Percentiles rank a stretch among this genome's conserved stretches.
phyloP scores from a whole-genome alignment of 495 filamentous ascomycete genomes.

The Aspergillus biplanus region DNA sequence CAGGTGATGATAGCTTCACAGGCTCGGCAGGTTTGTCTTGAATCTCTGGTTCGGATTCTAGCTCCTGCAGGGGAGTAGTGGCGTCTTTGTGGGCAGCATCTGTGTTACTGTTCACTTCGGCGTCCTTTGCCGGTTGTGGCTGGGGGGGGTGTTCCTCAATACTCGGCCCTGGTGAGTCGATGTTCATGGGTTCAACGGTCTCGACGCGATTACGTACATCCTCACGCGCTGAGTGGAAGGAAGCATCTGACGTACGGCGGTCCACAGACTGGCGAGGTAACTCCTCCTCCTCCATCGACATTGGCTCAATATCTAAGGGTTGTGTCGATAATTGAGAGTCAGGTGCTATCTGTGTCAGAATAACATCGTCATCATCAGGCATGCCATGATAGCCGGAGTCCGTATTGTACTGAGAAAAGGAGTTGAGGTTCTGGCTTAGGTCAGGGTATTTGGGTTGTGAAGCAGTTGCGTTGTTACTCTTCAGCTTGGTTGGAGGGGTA shows the following conservation, averaged over 20 bases:
- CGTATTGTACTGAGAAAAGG: slow-evolving; percentile 46
- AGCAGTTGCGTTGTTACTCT: slow-evolving; percentile 24
- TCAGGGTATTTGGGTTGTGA: slow-evolving; percentile 40
- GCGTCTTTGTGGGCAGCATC: slow-evolving; percentile 27
- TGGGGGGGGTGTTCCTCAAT: slow-evolving; percentile 22
- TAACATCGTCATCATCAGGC: slow-evolving; percentile 52
- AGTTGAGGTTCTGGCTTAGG: slow-evolving; percentile 43
- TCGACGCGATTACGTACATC: slow-evolving; percentile 49
- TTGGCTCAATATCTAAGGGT: slow-evolving; percentile 42
- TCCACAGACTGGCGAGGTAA: slow-evolving; percentile 39
- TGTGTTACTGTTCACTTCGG: slow-evolving; percentile 7
- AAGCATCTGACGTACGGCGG: slow-evolving; percentile 58
- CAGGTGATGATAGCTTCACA: slow-evolving; percentile 24
- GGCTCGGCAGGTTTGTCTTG: slow-evolving; percentile 15
- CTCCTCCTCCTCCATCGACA: slow-evolving; percentile 34
- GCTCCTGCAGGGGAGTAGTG: slow-evolving; percentile 23
- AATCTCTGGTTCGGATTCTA: not conserved
- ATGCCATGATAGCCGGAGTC: slow-evolving; percentile 88
- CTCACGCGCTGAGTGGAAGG: slow-evolving; percentile 72
- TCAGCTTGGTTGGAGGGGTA: slow-evolving; percentile 26
- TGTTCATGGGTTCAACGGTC: slow-evolving; percentile 40
- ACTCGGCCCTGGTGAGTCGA: slow-evolving; percentile 30
- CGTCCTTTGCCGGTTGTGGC: slow-evolving; percentile 25
- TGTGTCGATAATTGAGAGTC: slow-evolving; percentile 43
- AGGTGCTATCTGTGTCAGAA: slow-evolving; percentile 37